phyloP scores from a whole-genome alignment of 768 basidiomycete genomes.

The Suillus fuscotomentosus region DNA sequence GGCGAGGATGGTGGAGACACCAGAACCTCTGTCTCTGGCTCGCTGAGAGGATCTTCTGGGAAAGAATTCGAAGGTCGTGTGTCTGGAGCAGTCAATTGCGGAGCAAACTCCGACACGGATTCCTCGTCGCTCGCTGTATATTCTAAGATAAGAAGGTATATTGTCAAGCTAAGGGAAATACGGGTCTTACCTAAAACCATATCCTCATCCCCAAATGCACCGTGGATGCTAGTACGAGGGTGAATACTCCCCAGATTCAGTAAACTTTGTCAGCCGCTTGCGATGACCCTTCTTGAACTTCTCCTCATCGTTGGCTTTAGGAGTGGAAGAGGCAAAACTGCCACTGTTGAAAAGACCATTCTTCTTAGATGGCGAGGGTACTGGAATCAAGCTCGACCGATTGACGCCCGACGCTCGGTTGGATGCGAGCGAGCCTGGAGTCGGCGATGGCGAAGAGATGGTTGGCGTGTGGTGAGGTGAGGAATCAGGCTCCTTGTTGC shows the following conservation, averaged over 20 bases:
- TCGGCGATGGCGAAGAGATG: constrained; percentile 19
- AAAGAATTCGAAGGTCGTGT: constrained; percentile 16
- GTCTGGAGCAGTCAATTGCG: constrained; percentile 27
- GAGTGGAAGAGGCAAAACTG: constrained; percentile 7
- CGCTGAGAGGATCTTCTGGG: constrained; percentile 18
- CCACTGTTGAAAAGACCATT: constrained; percentile 11
- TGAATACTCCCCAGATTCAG: constrained; percentile 24
- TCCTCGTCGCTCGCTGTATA: constrained; percentile 40
- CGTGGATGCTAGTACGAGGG: constrained; percentile 13
- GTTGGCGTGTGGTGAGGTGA: constrained; percentile 11
- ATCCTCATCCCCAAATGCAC: constrained; percentile 19
- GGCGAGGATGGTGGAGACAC: constrained; percentile 18
- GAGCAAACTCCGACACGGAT: constrained; percentile 19
- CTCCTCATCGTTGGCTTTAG: constrained; percentile 14
- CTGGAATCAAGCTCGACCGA: constrained; percentile 43
- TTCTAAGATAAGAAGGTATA: neutral
- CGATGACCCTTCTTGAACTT: constrained; percentile 25
- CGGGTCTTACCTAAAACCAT: constrained; percentile 18
- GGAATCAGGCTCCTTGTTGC: neutral
- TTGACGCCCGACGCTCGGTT: constrained; percentile 23
- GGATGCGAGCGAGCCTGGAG: constrained; percentile 22
- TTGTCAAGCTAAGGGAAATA: neutral
- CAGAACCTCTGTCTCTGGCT: constrained; percentile 28
- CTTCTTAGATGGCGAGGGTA: constrained; percentile 38
- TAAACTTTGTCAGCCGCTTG: constrained; percentile 26